Percentiles rank a stretch among this genome's conserved stretches.
phyloP scores from a whole-genome alignment of 148 eudicot genomes.

The Limonium bicolor region DNA sequence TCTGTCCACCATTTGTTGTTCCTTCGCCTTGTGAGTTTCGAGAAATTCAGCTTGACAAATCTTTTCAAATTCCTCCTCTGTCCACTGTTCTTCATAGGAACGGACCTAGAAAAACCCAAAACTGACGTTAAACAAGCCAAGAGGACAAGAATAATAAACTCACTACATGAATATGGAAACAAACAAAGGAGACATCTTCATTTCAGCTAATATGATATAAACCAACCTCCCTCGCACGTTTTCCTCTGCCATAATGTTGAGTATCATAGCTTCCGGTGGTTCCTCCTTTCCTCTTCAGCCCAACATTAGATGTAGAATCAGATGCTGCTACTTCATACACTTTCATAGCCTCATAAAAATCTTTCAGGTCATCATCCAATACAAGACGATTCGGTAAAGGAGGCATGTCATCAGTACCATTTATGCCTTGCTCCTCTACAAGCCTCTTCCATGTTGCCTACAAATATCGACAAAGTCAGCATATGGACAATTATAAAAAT shows the following conservation, averaged over 20 bases:
- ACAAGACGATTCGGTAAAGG: constrained; percentile 75
- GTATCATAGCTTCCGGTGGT: constrained; percentile 63
- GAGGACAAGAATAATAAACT: no score
- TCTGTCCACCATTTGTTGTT: constrained; percentile 24
- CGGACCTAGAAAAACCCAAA: constrained; percentile 67
- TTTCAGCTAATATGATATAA: not conserved
- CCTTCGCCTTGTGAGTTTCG: constrained; percentile 34
- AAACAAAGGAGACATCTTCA: no score
- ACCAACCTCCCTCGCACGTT: constrained; percentile 96
- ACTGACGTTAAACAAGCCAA: no score
- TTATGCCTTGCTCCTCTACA: constrained; percentile 23
- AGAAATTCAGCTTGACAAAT: constrained; percentile 68
- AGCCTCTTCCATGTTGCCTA: constrained; percentile 67
- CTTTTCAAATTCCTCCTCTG: constrained; percentile 95
- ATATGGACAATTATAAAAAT: not conserved
- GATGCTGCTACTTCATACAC: constrained; percentile 28
- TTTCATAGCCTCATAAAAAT: constrained; percentile 78
- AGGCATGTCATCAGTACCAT: constrained; percentile 29
- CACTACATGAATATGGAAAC: no score
- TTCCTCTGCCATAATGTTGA: constrained; percentile 95
- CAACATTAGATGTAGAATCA: constrained; percentile 23
- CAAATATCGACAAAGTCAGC: not conserved
- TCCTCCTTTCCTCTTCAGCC: constrained; percentile 67
- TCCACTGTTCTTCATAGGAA: constrained; percentile 97
- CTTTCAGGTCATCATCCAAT: constrained; percentile 64